These are phyloP conservation scores for Pichia sp. DNA, from an alignment of 1,139 yeast species.

Conservation along the genomic window DNA sequence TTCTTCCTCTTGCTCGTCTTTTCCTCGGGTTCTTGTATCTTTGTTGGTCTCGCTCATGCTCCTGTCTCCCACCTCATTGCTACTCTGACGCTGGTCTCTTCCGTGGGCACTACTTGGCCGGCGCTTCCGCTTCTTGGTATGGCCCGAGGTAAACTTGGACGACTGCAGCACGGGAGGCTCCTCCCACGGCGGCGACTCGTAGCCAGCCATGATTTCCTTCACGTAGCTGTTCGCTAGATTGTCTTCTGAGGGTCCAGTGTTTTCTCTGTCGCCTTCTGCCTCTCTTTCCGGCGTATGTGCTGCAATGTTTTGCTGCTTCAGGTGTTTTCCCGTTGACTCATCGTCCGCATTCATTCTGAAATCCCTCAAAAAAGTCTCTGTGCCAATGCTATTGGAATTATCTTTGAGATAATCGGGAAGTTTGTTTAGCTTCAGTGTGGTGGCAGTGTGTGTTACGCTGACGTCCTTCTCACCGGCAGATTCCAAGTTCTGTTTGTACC, in stretches of 20 bases:
- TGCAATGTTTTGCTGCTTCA: background rate
- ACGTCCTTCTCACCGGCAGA: background rate
- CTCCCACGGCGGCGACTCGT: slow-evolving; percentile 27
- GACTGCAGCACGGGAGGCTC: slow-evolving; percentile 33
- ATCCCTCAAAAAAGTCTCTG: slow-evolving; percentile 10
- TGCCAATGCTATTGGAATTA: background rate
- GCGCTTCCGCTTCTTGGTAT: background rate
- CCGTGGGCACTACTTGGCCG: background rate
- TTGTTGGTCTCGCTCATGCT: background rate
- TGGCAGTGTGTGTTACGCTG: background rate
- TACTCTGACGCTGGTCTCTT: background rate
- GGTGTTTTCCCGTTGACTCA: slow-evolving; percentile 16
- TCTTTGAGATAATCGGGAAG: background rate
- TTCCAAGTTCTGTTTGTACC: slow-evolving; percentile 18
- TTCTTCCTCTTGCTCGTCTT: background rate
- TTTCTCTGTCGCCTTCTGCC: background rate
- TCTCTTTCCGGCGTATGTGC: background rate
- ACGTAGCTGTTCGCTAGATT: slow-evolving; percentile 8
- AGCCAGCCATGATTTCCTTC: slow-evolving; percentile 18
- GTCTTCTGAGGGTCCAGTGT: background rate
- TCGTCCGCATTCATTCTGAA: slow-evolving; percentile 11
- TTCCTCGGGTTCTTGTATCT: background rate
- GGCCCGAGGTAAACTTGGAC: slow-evolving; percentile 17
- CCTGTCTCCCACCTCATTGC: background rate
- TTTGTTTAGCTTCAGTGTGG: background rate